Conservation (phyloP, 208 protist species). For the Acanthamoeba rhysodes region DNA sequence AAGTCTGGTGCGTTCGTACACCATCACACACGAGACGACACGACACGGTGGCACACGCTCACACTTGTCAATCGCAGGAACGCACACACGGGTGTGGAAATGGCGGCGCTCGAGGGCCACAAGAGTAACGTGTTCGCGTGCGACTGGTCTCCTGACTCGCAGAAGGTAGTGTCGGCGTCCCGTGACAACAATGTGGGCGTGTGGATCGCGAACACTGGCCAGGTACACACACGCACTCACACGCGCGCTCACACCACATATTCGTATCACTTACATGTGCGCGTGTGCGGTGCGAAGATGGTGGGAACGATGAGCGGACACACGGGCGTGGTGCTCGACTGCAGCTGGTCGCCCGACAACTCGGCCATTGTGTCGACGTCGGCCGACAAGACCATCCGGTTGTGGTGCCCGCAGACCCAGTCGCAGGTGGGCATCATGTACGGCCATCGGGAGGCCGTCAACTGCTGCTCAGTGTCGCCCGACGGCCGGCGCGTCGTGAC, state of each 20-base stretch:
- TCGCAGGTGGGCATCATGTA: slow-evolving; percentile 34
- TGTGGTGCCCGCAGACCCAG: slow-evolving; percentile 30
- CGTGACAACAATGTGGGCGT: slow-evolving; percentile 74
- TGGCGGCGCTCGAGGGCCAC: slow-evolving; percentile 73
- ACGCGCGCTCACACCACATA: background rate
- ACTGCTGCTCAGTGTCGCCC: slow-evolving; percentile 38
- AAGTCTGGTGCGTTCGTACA: slow-evolving; percentile 79
- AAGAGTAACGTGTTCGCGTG: slow-evolving; percentile 60
- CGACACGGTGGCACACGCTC: background rate
- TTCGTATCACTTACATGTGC: background rate
- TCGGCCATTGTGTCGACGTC: slow-evolving; percentile 10
- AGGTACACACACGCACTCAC: background rate
- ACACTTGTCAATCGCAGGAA: slow-evolving; percentile 19
- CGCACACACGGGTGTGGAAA: slow-evolving; percentile 64
- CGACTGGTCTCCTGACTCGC: slow-evolving; percentile 78
- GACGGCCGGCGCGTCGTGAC: slow-evolving; percentile 56
- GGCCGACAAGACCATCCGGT: slow-evolving; percentile 32
- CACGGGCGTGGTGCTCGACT: slow-evolving; percentile 30
- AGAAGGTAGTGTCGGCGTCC: slow-evolving; percentile 76
- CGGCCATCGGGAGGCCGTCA: slow-evolving; percentile 64
- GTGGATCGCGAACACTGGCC: slow-evolving; percentile 74
- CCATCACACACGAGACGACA: background rate
- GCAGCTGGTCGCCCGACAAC: slow-evolving; percentile 26
- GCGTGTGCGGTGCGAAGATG: background rate
- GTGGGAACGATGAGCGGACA: slow-evolving; percentile 15